phyloP scores from a whole-genome alignment of 2,329 filamentous ascomycete species.

The Trichoderma simmonsii region DNA sequence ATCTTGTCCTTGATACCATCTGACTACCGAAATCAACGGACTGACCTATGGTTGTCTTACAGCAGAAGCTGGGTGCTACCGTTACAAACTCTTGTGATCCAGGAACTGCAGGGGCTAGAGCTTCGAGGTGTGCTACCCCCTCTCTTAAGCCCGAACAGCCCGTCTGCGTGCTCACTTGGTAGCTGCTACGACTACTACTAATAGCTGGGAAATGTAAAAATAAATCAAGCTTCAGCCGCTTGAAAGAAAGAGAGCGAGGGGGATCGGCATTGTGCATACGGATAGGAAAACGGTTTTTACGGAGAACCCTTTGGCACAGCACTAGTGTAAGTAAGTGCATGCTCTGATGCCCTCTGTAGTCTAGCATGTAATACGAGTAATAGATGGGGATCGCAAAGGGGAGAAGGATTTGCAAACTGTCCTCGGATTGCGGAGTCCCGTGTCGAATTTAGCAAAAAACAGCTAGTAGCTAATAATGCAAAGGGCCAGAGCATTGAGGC shows the following conservation, averaged over 20 bases:
- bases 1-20: background rate
- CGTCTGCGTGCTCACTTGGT: background rate
- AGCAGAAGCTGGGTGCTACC: background rate
- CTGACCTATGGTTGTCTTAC: background rate
- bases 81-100: background rate
- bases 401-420: background rate
- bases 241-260: background rate
- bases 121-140: background rate
- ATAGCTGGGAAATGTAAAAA: background rate
- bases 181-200: background rate
- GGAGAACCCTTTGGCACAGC: background rate
- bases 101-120: background rate
- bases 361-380: background rate
- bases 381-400: background rate
- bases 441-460: background rate
- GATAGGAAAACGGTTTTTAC: background rate
- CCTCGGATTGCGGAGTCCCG: background rate
- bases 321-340: background rate
- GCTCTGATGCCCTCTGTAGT: background rate
- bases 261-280: constrained; percentile 6
- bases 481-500: background rate
- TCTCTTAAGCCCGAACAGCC: background rate
- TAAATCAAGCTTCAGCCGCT: background rate
- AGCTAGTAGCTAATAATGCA: background rate
- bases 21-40: background rate